Conservation (phyloP, 2,329 filamentous ascomycete species). For the Alternaria sp. region DNA sequence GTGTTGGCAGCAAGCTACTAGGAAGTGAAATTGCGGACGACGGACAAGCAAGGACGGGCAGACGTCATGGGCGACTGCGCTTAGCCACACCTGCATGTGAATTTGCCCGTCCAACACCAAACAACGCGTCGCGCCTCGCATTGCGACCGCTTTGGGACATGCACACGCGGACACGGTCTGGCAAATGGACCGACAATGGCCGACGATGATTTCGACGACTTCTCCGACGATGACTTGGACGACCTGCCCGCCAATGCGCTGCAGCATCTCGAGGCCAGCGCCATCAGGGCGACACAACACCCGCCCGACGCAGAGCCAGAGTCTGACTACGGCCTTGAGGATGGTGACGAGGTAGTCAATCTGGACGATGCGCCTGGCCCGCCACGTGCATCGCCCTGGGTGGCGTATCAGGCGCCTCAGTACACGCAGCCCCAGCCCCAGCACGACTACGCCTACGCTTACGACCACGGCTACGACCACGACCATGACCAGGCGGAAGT, state of each 20-base stretch:
- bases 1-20: conserved; percentile 11
- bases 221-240: conserved; percentile 57
- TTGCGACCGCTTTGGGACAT: conserved; percentile 18
- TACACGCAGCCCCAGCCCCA: conserved; percentile 6
- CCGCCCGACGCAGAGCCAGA: conserved; percentile 18
- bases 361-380: conserved; percentile 49
- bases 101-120: conserved; percentile 14
- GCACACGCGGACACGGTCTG: conserved; percentile 1
- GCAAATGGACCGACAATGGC: conserved; percentile 40
- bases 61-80: conserved; percentile 24
- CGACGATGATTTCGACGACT: conserved; percentile 58
- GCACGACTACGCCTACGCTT: conserved; percentile 3
- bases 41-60: conserved; percentile 20
- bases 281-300: conserved; percentile 52
- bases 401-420: conserved; percentile 12
- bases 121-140: conserved; percentile 24
- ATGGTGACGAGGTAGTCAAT: conserved; percentile 56
- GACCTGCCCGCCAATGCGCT: conserved; percentile 57
- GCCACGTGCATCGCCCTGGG: conserved; percentile 5
- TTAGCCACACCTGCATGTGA: conserved; percentile 24
- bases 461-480: conserved; percentile 8
- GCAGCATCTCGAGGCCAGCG: conserved; percentile 56
- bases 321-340: conserved; percentile 57
- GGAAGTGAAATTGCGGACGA: conserved; percentile 9
- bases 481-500: conserved; percentile 18